Evolutionary conservation across 768 basidiomycete genomes (phyloP).

Genomic region (Lactarius deliciosus): DNA sequence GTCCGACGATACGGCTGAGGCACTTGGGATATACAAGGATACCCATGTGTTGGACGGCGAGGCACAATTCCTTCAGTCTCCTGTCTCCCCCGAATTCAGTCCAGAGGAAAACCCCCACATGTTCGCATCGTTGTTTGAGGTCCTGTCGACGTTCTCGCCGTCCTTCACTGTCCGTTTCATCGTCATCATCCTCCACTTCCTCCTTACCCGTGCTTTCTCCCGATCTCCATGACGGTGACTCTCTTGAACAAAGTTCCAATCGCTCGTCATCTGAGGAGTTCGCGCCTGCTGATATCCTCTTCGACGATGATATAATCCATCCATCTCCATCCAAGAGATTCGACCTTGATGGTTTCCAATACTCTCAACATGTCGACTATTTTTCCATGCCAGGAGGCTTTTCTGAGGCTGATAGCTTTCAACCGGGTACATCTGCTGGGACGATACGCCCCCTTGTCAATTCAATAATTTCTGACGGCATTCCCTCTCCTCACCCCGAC

Average conservation of each 20-base stretch:
- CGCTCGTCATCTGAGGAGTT: constrained; percentile 21
- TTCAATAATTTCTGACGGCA: constrained; percentile 19
- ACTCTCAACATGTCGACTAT: constrained; percentile 21
- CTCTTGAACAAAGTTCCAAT: constrained; percentile 18
- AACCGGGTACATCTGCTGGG: constrained; percentile 49
- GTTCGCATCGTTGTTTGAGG: constrained; percentile 38
- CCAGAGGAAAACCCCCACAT: constrained; percentile 35
- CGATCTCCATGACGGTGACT: constrained; percentile 20
- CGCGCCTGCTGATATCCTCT: constrained; percentile 13
- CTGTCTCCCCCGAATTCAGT: constrained; percentile 27
- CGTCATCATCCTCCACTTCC: constrained; percentile 31
- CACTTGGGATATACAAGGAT: constrained; percentile 2
- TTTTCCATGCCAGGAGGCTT: constrained; percentile 20
- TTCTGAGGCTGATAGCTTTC: constrained; percentile 34
- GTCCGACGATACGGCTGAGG: constrained; percentile 6
- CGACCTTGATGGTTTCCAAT: neutral
- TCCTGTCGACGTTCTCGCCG: constrained; percentile 34
- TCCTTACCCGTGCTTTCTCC: constrained; percentile 31
- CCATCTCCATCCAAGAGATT: constrained; percentile 11
- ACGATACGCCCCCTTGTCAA: constrained; percentile 41
- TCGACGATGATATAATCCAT: constrained; percentile 15
- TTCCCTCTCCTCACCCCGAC: constrained; percentile 22
- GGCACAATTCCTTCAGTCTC: constrained; percentile 11
- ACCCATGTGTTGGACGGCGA: constrained; percentile 19
- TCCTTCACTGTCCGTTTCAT: constrained; percentile 39